phyloP scores from a whole-genome alignment of 768 basidiomycete genomes.

The Auricularia cornea region DNA sequence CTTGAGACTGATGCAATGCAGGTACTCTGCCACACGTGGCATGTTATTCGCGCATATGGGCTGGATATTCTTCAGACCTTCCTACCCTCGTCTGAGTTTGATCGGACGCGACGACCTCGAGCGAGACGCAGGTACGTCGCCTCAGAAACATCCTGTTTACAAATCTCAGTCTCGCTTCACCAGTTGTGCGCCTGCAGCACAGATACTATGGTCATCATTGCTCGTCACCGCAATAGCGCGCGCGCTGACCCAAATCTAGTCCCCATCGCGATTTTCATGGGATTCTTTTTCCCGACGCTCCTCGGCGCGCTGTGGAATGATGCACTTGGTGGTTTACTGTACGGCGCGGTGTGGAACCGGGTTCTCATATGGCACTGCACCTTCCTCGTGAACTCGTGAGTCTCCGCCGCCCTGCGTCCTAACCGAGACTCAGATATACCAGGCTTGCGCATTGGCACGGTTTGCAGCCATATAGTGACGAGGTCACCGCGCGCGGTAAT shows the following conservation, averaged over 20 bases:
- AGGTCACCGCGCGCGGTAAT: conserved; percentile 69
- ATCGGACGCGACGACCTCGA: conserved; percentile 65
- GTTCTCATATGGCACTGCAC: conserved; percentile 58
- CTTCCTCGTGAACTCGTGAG: conserved; percentile 61
- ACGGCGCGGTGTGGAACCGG: conserved; percentile 43
- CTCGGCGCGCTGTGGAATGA: conserved; percentile 55
- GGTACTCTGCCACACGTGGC: conserved; percentile 67
- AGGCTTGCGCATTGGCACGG: conserved; percentile 79
- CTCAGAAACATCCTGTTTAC: not conserved
- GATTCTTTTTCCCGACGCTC: conserved; percentile 47
- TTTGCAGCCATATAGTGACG: conserved; percentile 73
- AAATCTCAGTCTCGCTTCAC: not conserved
- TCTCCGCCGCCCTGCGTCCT: not conserved
- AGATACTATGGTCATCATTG: conserved; percentile 44
- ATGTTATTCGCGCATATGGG: conserved; percentile 74
- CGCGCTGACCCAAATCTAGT: conserved; percentile 28
- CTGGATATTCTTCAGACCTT: conserved; percentile 78
- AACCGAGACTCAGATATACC: not conserved
- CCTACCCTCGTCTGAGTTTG: conserved; percentile 49
- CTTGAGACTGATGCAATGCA: conserved; percentile 13
- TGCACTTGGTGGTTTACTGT: conserved; percentile 54
- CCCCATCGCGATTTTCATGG: conserved; percentile 48
- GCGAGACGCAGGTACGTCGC: conserved; percentile 49
- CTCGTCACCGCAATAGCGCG: not conserved
- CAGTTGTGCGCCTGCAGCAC: conserved; percentile 67